Conservation (phyloP, 108 stramenopile species). For the Conticribra weissflogii region DNA sequence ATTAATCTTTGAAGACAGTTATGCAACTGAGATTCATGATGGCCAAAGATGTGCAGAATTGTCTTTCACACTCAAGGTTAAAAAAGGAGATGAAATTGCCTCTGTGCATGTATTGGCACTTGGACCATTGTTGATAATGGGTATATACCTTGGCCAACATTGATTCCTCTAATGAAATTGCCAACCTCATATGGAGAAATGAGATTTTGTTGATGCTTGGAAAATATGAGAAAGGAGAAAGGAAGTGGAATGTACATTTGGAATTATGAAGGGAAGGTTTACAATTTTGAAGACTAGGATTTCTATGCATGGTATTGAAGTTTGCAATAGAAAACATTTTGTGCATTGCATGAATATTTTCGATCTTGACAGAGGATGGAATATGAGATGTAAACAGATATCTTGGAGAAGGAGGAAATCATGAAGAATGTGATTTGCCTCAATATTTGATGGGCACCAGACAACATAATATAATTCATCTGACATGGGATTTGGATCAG, state of each 20-base stretch:
- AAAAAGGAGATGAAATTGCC: not conserved
- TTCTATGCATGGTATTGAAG: no score
- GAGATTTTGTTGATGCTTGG: constrained; percentile 18
- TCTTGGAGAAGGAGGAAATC: not conserved
- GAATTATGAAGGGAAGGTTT: not conserved
- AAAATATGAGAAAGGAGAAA: constrained; percentile 33
- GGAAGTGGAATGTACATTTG: no score
- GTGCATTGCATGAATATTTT: constrained; percentile 12
- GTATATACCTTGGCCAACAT: constrained; percentile 1
- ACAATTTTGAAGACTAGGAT: no score
- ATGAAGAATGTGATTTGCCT: not conserved
- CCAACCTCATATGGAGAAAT: not conserved
- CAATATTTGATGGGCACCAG: not conserved
- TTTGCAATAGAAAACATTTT: no score
- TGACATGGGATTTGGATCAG: no score
- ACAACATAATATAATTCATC: no score
- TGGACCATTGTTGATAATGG: constrained; percentile 16
- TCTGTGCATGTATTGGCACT: not conserved
- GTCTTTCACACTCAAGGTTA: constrained; percentile 10
- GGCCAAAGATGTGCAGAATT: constrained; percentile 6
- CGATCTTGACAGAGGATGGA: not conserved
- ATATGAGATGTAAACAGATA: not conserved
- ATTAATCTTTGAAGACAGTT: constrained; percentile 3
- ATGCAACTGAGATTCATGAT: constrained; percentile 2
- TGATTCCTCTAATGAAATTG: constrained; percentile 7